Evolutionary conservation across 305 asterid species (phyloP).

Genomic region (Fraxinus xanthoxyloides): DNA sequence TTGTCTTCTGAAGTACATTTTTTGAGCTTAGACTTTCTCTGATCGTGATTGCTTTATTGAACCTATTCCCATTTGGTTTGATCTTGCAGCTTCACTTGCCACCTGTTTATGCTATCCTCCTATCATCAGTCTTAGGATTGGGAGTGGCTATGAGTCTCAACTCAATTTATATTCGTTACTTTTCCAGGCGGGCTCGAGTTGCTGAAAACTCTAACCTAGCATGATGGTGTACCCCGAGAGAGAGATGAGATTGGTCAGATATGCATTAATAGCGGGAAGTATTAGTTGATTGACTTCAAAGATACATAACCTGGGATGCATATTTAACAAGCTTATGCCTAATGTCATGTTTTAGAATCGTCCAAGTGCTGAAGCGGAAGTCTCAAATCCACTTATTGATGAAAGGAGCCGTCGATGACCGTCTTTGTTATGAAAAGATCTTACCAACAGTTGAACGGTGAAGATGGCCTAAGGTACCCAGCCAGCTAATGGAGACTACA

Average conservation of each 20-base stretch:
- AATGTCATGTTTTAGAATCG: background rate
- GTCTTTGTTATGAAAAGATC: background rate
- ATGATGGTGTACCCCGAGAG: conserved; percentile 31
- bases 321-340: background rate
- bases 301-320: background rate
- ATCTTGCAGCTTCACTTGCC: conserved; percentile 55
- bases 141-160: conserved; percentile 56
- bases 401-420: background rate
- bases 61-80: background rate
- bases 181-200: conserved; percentile 43
- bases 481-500: background rate
- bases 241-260: background rate
- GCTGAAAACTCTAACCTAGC: conserved; percentile 38
- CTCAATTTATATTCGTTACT: conserved; percentile 40
- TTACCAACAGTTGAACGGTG: background rate
- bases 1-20: background rate
- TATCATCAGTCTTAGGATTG: conserved; percentile 62
- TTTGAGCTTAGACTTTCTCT: background rate
- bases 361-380: background rate
- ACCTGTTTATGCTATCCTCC: conserved; percentile 56
- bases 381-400: background rate
- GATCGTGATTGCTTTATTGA: conserved; percentile 4
- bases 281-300: conserved; percentile 10
- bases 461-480: background rate
- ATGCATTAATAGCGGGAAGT: background rate